Evolutionary conservation across 2,329 filamentous ascomycete species (phyloP), one percentile per base, ranked within the genome.

Genomic region (Magnaporthiopsis poae): DNA sequence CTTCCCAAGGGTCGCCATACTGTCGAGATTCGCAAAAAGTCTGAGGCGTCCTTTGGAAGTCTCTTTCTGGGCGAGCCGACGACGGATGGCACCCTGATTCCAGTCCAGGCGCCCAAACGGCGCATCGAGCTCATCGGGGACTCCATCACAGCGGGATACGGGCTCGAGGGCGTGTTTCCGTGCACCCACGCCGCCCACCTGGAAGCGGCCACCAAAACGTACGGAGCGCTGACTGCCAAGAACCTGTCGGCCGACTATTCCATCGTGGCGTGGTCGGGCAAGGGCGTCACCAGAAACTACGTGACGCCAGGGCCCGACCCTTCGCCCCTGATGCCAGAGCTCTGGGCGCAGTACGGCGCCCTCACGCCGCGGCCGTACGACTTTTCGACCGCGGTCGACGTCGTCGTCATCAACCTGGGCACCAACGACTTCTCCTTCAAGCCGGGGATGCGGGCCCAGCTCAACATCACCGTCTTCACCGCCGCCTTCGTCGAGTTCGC

Each of bases 51-150:
- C 15, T 74, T 73, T 18, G 77, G 77, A 56, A 76, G 74, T 60
- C 70, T 78, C 5, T 72, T 73, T 46, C 69, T 78, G 35, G 73
- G 74, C 66, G 66, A 70, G 21, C 68, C 72, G 11, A 72, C 67
- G 36, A 70, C 69, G 2, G 63, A 71, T 60, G 65, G 66, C 11
- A 63, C 69, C 33, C 56, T 65, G 46, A 21, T 65, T 2, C 52
- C 52, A 8, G 61, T 62, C 25, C 63, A 68, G 9, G 68, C 67
- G 0, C 72, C 73, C 3, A 70, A 70, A 12, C 77, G 75, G 31
- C 75, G 75, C 67, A 80, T 81, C 60, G 78, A 81, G 68, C 71
- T 80, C 62, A 78, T 81, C 35, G 79, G 79, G 11, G 79, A 81
- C 71, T 80, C 78, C 31, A 80, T 80, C 68, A 77, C 73, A 2